phyloP scores from a whole-genome alignment of 2,329 filamentous ascomycete species.

The Zalaria obscura region DNA sequence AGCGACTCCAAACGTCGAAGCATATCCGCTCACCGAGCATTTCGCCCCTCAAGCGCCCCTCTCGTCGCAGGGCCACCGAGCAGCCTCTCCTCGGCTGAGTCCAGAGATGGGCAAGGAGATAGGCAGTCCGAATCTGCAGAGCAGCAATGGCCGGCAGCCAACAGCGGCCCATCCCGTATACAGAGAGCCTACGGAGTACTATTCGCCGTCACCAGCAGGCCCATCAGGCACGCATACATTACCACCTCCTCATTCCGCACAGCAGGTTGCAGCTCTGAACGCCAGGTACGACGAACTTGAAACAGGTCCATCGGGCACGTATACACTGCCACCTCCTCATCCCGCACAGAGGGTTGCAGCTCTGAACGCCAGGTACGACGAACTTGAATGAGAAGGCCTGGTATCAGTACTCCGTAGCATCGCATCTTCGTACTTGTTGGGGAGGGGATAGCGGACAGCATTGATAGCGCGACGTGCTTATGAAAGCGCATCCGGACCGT shows the following conservation, averaged over 20 bases:
- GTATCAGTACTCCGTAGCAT: too few relatives aligned
- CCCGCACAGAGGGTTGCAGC: not conserved
- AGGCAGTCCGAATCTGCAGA: not conserved
- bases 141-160: not conserved
- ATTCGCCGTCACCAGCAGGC: not conserved
- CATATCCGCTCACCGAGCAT: not conserved
- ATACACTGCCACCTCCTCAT: not conserved
- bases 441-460: too few relatives aligned
- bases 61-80: too few relatives aligned
- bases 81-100: not conserved
- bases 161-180: not conserved
- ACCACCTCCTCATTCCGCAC: not conserved
- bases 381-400: not conserved
- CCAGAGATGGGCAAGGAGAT: not conserved
- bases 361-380: not conserved
- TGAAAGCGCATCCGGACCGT: too few relatives aligned
- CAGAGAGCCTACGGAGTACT: not conserved
- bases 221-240: not conserved
- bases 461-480: too few relatives aligned
- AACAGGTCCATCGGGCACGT: not conserved
- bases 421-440: too few relatives aligned
- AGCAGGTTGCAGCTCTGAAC: not conserved
- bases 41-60: not conserved
- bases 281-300: not conserved
- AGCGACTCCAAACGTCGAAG: not conserved